A percentile compares a stretch with the other conserved stretches of the same genome.
Conservation (phyloP, 2,329 filamentous ascomycete species). For the Aspergillus fumigatus region DNA sequence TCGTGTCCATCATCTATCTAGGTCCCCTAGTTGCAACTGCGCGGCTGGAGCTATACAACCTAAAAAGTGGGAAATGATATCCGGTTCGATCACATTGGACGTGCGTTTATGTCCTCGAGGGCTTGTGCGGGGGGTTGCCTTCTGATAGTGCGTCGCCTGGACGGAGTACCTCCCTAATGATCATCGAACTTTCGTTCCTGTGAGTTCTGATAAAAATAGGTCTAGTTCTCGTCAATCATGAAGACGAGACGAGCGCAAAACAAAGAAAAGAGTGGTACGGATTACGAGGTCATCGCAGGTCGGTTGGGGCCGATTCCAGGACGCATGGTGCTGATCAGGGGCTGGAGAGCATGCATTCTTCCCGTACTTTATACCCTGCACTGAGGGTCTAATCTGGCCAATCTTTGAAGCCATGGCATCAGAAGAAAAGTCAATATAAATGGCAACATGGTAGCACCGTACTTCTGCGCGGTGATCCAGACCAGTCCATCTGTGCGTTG, state of each 20-base stretch:
- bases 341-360: neutral
- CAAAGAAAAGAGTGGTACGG: no score
- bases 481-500: neutral
- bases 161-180: no score
- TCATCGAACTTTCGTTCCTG: no score
- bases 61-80: neutral
- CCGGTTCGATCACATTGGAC: neutral
- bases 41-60: neutral
- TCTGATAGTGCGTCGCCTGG: neutral
- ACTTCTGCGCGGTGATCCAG: neutral
- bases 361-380: neutral
- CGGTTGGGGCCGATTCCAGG: no score
- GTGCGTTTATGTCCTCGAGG: neutral
- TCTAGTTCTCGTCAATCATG: no score
- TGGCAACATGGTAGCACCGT: neutral
- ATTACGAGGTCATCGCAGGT: neutral
- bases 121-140: neutral
- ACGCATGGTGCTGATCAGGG: neutral
- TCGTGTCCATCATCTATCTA: neutral
- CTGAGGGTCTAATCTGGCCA: neutral
- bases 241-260: no score
- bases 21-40: neutral
- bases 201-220: no score
- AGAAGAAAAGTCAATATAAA: neutral
- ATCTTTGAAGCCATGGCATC: neutral